Base-by-base conservation (phyloP, 2,329 filamentous ascomycete genomes). In the Fusarium vanettenii region DNA sequence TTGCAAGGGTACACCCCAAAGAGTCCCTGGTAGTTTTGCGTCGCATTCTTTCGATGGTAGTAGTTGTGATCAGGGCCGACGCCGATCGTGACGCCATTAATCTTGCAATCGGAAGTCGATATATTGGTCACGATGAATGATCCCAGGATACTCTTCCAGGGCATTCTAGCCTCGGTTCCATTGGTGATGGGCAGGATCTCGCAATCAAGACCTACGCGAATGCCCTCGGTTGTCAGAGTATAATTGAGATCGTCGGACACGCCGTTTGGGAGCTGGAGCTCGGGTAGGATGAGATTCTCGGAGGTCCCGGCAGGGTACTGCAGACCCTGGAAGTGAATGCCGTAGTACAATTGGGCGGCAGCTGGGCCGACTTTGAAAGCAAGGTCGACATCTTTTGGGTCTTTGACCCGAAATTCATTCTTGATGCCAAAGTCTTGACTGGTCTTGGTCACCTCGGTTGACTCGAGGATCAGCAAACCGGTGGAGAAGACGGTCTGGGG, bases 401-500 rank as follows among this genome's bases (percentile, higher is more conserved):
- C 60, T 16, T 63, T 57, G 37, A 75, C 59, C 22, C 67, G 66
- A 31, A 77, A 75, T 39, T 64, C 48, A n/a, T 50, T 62, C 60
- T 69, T 70, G 31, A 76, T 8, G 11, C 60, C 68, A 52, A 76
- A 73, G 41, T 77, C 70, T 33, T 20, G 41, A 55, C 70, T 73
- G n/a, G 56, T 33, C 39, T 64, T 69, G 14, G 73, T 78, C 11
- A 79, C 68, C 39, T 70, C 61, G 43, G 75, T 79, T 22, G 80
- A 73, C 59, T 79, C 78, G 50, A 80, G 69, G 37, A 79, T 75
- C 33, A 82, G 68, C 20, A 82, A 63, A 60, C 79, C 80, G 0
- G 80, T 82, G n/a, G 79, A 80, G 41, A 80, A 79, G 48, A 78
- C 67, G 35, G 73, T 78, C 78, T 79, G 37, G 35, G 59, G 35